Evolutionary conservation across 75 land plant species (phyloP), one percentile per base, ranked within the genome.

Genomic region (Gnetum montanum): DNA sequence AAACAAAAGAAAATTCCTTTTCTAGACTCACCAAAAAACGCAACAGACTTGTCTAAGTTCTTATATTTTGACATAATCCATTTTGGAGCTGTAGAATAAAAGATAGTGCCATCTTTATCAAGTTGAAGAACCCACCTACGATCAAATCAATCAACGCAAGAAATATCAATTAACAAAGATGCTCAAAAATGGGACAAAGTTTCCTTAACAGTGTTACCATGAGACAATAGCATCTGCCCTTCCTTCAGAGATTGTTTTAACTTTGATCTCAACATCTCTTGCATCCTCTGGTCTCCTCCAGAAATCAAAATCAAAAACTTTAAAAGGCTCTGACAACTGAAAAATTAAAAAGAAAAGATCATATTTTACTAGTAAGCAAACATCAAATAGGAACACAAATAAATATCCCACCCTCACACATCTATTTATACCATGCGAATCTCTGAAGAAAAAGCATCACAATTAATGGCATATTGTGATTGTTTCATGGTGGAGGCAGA

Each of bases 101-200:
- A 68, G 38, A 84, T 68, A 29, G 72, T 63, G n/a, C 86, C 95
- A 34, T 88, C 83, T 48, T 78, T 46, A 71, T 92, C 97, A 69
- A 92, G 83, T 49, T 88, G 88, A 65, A 92, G 83, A 12, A 79
- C 54, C 97, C 97, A 92, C 97, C 97, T 91, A 60, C 28, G 62
- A 60, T 23, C 16, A 28, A 50, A 37, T 25, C 29, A 48, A 62
- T 2, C 47, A 24, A 33, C 15, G 20, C 20, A 8, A 15, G 15
- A 8, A 29, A 3, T 13, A 31, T 60, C 5, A 47, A 65, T 26
- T 18, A 15, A 4, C n/a, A n/a, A n/a, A n/a, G n/a, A 31, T 23
- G 4, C 43, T 34, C 37, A 16, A 43, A 31, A 36, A 22, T n/a
- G n/a, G n/a, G n/a, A n/a, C n/a, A n/a, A 31, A 34, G 4, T 29